Evolutionary conservation across 805 yeast genomes (phyloP).

Genomic region (Kazachstania bromeliacearum): DNA sequence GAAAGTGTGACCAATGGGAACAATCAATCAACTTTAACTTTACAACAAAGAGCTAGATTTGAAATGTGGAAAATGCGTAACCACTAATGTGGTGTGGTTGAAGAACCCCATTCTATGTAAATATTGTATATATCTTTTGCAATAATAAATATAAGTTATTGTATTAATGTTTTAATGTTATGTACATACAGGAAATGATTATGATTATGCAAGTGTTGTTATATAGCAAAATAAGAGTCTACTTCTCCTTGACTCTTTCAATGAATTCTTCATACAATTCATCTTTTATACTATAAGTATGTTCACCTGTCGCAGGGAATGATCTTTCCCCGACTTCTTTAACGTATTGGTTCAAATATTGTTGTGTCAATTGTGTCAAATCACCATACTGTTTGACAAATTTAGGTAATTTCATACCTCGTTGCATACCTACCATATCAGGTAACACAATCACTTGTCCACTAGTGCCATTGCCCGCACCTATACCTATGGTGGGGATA

Average conservation of each 20-base stretch:
- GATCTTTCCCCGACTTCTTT: constrained; percentile 43
- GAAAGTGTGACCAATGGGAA: constrained; percentile 35
- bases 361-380: constrained; percentile 39
- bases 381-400: constrained; percentile 67
- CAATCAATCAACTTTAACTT: constrained; percentile 4
- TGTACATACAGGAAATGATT: too few relatives aligned
- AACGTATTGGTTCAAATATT: constrained; percentile 45
- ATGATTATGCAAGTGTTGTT: too few relatives aligned
- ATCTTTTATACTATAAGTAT: constrained; percentile 61
- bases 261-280: constrained; percentile 44
- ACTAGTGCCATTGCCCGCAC: constrained; percentile 76
- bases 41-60: constrained; percentile 27
- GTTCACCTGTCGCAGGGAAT: constrained; percentile 55
- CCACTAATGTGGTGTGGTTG: not conserved
- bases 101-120: not conserved
- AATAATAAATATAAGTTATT: not conserved
- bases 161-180: too few relatives aligned
- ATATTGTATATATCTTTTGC: not conserved
- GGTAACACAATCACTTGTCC: constrained; percentile 89
- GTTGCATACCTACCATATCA: constrained; percentile 70
- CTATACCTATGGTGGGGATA: constrained; percentile 90
- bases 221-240: not conserved
- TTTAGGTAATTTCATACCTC: constrained; percentile 37
- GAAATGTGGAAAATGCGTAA: constrained; percentile 25
- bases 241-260: not conserved